These are phyloP conservation scores for Colletotrichum sp. DNA, from an alignment of 2,329 filamentous ascomycete genomes.

Conservation along the genomic window DNA sequence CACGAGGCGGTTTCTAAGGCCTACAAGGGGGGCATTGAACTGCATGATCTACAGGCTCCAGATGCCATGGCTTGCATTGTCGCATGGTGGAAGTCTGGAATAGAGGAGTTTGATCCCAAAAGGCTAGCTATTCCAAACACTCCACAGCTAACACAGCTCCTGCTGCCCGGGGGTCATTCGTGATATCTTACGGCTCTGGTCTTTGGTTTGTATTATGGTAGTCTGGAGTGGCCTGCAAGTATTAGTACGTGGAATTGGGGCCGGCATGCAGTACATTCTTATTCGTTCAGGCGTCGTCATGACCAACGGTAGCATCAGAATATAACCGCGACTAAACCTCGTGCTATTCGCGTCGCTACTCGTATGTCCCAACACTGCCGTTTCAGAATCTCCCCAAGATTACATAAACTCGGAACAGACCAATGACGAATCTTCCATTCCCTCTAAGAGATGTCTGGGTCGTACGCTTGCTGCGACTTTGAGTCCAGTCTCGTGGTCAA, in stretches of 20 bases:
- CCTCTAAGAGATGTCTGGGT: not conserved
- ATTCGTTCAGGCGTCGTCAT: not conserved
- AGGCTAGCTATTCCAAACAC: not conserved
- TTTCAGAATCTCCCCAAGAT: not conserved
- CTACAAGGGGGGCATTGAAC: not conserved
- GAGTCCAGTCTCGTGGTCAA: not conserved
- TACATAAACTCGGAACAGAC: not conserved
- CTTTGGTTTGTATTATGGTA: not conserved
- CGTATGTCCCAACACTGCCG: not conserved
- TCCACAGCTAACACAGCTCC: no score
- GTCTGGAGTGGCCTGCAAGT: not conserved
- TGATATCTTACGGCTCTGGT: not conserved
- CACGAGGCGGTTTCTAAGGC: not conserved
- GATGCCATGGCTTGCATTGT: not conserved
- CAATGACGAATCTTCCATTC: not conserved
- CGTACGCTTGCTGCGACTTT: not conserved
- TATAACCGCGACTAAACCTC: not conserved
- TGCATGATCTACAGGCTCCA: not conserved
- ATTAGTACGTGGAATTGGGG: not conserved
- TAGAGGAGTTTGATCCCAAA: not conserved
- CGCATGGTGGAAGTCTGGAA: not conserved
- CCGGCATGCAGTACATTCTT: not conserved
- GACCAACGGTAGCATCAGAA: not conserved
- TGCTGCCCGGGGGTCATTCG: not conserved
- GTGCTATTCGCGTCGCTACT: not conserved